Evolutionary conservation across 2,329 filamentous ascomycete genomes (phyloP).

Genomic region (Colletotrichum lupini): DNA sequence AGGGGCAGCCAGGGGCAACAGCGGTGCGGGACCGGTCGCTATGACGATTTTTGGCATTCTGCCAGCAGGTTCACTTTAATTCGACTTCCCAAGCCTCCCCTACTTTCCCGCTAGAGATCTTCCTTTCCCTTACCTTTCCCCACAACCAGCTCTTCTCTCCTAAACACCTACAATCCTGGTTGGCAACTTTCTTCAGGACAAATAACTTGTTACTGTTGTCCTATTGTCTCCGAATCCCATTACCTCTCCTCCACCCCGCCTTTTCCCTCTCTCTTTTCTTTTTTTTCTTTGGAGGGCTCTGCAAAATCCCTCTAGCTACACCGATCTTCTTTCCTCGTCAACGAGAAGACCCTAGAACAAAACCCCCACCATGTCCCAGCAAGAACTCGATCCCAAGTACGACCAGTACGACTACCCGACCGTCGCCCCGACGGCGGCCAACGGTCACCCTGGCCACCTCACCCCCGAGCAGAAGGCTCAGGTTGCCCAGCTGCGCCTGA

Average conservation of each 20-base stretch:
- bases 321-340: conserved; percentile 23
- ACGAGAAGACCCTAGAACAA: conserved; percentile 22
- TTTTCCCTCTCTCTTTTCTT: not conserved
- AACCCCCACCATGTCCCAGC: conserved; percentile 33
- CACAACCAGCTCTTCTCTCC: conserved; percentile 30
- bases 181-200: conserved; percentile 13
- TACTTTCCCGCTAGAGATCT: conserved; percentile 31
- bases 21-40: conserved; percentile 32
- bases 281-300: not conserved
- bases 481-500: conserved; percentile 84
- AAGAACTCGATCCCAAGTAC: conserved; percentile 84
- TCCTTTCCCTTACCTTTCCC: conserved; percentile 26
- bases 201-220: conserved; percentile 13
- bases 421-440: conserved; percentile 74
- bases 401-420: conserved; percentile 96
- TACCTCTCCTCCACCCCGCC: conserved; percentile 5
- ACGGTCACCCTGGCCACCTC: conserved; percentile 89
- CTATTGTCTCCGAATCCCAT: conserved; percentile 3
- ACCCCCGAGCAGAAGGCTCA: conserved; percentile 89
- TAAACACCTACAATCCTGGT: conserved; percentile 27
- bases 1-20: conserved; percentile 30
- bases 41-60: conserved; percentile 35
- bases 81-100: conserved; percentile 29
- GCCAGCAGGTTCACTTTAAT: conserved; percentile 31
- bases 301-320: conserved; percentile 25